A percentile compares a stretch with the other conserved stretches of the same genome.
These are phyloP conservation scores for Cladobotryum protrusum DNA, from an alignment of 2,329 filamentous ascomycete genomes.

Conservation along the genomic window DNA sequence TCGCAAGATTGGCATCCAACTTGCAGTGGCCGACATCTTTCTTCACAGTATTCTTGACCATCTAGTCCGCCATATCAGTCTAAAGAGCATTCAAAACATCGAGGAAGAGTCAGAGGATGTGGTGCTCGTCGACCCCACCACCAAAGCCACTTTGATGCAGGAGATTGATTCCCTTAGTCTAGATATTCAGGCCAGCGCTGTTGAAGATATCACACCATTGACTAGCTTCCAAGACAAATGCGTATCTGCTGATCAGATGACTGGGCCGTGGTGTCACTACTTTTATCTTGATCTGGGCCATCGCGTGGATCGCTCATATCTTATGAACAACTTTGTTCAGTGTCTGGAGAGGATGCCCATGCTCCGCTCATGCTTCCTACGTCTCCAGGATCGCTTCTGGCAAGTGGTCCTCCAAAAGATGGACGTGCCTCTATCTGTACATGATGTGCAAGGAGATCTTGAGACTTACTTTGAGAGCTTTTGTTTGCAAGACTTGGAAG, in stretches of 20 bases:
- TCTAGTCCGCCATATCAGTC: background rate
- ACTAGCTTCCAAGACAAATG: slow-evolving; percentile 14
- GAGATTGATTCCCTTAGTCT: slow-evolving; percentile 7
- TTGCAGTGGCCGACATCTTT: slow-evolving; percentile 10
- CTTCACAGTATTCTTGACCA: background rate
- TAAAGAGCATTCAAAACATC: no score
- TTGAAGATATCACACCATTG: slow-evolving; percentile 16
- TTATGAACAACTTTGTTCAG: slow-evolving; percentile 12
- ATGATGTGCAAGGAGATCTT: slow-evolving; percentile 6
- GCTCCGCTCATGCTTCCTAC: slow-evolving; percentile 17
- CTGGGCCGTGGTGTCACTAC: slow-evolving; percentile 17
- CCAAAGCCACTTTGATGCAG: slow-evolving; percentile 2
- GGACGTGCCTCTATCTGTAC: slow-evolving; percentile 6
- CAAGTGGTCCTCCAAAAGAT: slow-evolving; percentile 17
- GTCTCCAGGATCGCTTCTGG: slow-evolving; percentile 13
- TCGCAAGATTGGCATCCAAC: background rate
- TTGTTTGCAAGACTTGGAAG: slow-evolving; percentile 8
- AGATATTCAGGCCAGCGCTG: background rate
- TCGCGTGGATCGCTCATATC: slow-evolving; percentile 13
- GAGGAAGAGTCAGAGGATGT: background rate
- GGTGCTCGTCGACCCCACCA: slow-evolving; percentile 8
- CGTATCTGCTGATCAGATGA: background rate
- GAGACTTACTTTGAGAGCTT: slow-evolving; percentile 11
- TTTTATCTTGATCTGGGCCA: slow-evolving; percentile 17
- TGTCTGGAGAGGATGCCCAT: slow-evolving; percentile 16